A percentile compares a stretch with the other conserved stretches of the same genome.
These are phyloP conservation scores for Corinectria fuckeliana DNA, from an alignment of 2,329 filamentous ascomycete genomes.

Conservation along the genomic window DNA sequence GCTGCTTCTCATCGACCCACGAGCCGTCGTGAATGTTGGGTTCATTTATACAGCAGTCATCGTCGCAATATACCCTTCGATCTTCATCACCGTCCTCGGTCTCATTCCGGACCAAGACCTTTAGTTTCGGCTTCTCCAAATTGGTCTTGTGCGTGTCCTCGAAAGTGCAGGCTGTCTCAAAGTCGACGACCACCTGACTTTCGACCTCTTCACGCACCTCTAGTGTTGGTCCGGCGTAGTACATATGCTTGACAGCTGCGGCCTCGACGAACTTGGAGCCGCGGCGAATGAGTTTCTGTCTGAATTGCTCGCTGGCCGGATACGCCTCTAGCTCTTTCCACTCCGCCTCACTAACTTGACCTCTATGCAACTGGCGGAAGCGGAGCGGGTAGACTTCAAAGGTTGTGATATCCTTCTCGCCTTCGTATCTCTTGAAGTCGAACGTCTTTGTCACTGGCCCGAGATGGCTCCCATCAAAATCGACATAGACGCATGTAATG, in stretches of 20 bases:
- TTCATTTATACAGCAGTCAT: background rate
- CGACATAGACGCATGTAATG: slow-evolving; percentile 13
- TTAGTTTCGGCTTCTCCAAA: background rate
- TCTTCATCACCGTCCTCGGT: background rate
- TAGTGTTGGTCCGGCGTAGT: slow-evolving; percentile 38
- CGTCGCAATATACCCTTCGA: background rate
- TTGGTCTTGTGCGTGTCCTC: background rate
- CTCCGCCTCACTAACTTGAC: background rate
- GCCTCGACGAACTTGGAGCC: slow-evolving; percentile 32
- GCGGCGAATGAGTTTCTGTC: slow-evolving; percentile 26
- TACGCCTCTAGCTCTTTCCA: background rate
- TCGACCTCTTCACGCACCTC: slow-evolving; percentile 38
- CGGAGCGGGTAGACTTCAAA: slow-evolving; percentile 39
- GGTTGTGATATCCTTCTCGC: slow-evolving; percentile 30
- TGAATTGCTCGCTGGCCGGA: background rate
- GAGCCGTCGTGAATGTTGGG: background rate
- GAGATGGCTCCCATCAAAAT: slow-evolving; percentile 42
- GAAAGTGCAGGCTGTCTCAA: slow-evolving; percentile 34
- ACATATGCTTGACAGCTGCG: slow-evolving; percentile 32
- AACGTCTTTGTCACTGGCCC: slow-evolving; percentile 36
- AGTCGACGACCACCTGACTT: slow-evolving; percentile 43
- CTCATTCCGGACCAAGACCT: background rate
- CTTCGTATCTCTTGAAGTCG: slow-evolving; percentile 35
- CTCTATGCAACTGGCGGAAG: background rate
- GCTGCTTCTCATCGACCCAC: slow-evolving; percentile 12